Percentiles rank a stretch among this genome's conserved stretches.
These are phyloP conservation scores for Ophiostoma piceae DNA, from an alignment of 2,329 filamentous ascomycete species.

Conservation along the genomic window DNA sequence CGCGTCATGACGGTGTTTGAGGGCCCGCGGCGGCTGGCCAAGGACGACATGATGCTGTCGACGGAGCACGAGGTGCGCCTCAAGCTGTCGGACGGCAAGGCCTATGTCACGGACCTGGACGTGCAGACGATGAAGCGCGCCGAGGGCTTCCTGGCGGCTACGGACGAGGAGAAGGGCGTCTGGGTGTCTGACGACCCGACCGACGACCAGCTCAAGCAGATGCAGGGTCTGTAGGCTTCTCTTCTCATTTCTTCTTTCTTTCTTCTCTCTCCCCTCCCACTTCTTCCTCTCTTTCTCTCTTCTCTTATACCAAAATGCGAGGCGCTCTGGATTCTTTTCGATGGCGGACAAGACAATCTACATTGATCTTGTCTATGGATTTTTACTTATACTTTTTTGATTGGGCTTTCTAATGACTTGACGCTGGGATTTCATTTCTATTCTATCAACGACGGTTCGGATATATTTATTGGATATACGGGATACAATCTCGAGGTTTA, in stretches of 20 bases:
- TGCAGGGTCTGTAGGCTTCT: slow-evolving; percentile 34
- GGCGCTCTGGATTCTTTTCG: slow-evolving; percentile 15
- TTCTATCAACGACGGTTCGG: slow-evolving; percentile 12
- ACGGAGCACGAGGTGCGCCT: slow-evolving; percentile 91
- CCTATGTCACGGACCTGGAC: slow-evolving; percentile 89
- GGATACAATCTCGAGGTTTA: slow-evolving; percentile 16
- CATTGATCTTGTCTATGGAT: not conserved
- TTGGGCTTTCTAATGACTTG: slow-evolving; percentile 17
- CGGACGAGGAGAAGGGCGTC: slow-evolving; percentile 78
- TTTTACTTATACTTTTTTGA: slow-evolving; percentile 17
- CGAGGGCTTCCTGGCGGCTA: slow-evolving; percentile 74
- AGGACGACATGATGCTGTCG: slow-evolving; percentile 98
- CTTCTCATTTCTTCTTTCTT: not conserved
- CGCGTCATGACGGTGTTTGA: slow-evolving; percentile 91
- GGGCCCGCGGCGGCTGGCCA: slow-evolving; percentile 79
- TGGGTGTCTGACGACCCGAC: slow-evolving; percentile 73
- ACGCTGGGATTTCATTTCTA: slow-evolving; percentile 7
- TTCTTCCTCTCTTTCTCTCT: not conserved
- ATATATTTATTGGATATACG: slow-evolving; percentile 3
- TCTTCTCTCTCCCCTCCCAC: not conserved
- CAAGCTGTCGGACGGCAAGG: slow-evolving; percentile 66
- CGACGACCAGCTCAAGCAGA: slow-evolving; percentile 54
- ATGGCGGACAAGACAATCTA: not conserved
- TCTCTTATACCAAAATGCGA: slow-evolving; percentile 15
- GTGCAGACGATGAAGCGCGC: slow-evolving; percentile 83